Evolutionary conservation across 2,329 filamentous ascomycete species (phyloP), one percentile per base, ranked within the genome.

Genomic region (Trichoderma pleuroti): DNA sequence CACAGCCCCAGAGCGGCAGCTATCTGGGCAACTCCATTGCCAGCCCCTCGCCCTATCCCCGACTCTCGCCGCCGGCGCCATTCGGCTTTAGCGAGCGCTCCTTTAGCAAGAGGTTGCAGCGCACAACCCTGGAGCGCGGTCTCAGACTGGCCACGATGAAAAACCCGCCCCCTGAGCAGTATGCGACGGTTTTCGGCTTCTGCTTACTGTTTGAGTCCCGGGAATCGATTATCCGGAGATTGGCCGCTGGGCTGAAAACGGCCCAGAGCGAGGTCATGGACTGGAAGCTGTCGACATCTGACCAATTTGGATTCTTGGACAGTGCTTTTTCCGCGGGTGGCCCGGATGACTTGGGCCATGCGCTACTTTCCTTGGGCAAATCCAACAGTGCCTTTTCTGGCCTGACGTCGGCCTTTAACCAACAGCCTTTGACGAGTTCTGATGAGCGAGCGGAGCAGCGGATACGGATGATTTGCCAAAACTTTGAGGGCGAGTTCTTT

Each of bases 401-500:
- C 39, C 28, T 56, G 73, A 86, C 87, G 0, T 86, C 87, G 0
- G 87, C 87, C 0, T 88, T 87, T 72, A 77, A 80, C 7, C 74
- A 79, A 7, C 76, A 76, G 5, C 77, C 84, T 3, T 81, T 81
- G 34, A 74, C 80, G 1, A 78, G 82, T 1, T 79, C 82, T 21
- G 84, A 86, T 30, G 77, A 81, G 7, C 75, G 80, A 24, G 74
- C 90, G 9, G 81, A 84, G 46, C 76, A 79, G 14, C 82, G 84
- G 18, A 83, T 91, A 74, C 81, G 81, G 24, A 85, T 87, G 73
- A 85, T 84, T 49, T 78, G 90, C 9, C 84, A 86, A 1, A 91
- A 88, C 0, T 92, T 90, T 72, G 87, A 91, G 71, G 92, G 92
- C 5, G 88, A 92, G 64, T 96, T 93, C 84, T 92, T 92, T 74